Conservation (phyloP, 208 protist species). For the Angomonas ambiguus region DNA sequence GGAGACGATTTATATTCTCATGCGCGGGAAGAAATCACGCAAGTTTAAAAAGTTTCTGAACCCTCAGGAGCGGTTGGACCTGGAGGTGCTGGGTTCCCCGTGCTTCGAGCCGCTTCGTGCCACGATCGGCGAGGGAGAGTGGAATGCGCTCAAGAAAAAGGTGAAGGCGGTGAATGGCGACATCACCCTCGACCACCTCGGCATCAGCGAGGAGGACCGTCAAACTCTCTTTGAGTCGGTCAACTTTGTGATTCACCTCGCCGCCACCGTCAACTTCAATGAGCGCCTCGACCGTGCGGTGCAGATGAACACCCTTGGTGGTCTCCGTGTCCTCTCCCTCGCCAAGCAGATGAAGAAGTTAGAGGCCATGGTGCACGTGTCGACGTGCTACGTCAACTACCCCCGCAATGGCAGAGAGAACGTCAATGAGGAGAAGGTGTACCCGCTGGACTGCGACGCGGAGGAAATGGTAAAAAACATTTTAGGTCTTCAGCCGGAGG, state of each 20-base stretch:
- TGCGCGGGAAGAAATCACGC: constrained; percentile 71
- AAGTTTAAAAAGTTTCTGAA: constrained; percentile 56
- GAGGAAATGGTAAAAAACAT: constrained; percentile 75
- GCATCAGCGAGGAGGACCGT: constrained; percentile 45
- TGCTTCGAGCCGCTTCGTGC: constrained; percentile 72
- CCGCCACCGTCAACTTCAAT: constrained; percentile 87
- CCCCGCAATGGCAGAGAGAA: constrained; percentile 28
- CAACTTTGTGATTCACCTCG: constrained; percentile 80
- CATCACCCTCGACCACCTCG: constrained; percentile 66
- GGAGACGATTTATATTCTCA: constrained; percentile 65
- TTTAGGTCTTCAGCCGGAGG: constrained; percentile 43
- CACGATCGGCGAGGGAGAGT: constrained; percentile 51
- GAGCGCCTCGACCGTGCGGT: constrained; percentile 66
- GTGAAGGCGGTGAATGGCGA: constrained; percentile 65
- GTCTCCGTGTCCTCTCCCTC: constrained; percentile 69
- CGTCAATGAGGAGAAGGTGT: constrained; percentile 63
- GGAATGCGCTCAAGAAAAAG: constrained; percentile 37
- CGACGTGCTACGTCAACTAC: constrained; percentile 89
- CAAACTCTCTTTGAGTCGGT: constrained; percentile 38
- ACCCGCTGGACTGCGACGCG: constrained; percentile 74
- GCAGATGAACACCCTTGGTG: constrained; percentile 81
- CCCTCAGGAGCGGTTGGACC: constrained; percentile 64
- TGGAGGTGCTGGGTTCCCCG: constrained; percentile 64
- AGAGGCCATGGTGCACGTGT: constrained; percentile 79
- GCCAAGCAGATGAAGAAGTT: constrained; percentile 66